A percentile compares a stretch with the other conserved stretches of the same genome.
These are phyloP conservation scores for Phytopythium kandeliae DNA, from an alignment of 352 stramenopile species.

Conservation along the genomic window DNA sequence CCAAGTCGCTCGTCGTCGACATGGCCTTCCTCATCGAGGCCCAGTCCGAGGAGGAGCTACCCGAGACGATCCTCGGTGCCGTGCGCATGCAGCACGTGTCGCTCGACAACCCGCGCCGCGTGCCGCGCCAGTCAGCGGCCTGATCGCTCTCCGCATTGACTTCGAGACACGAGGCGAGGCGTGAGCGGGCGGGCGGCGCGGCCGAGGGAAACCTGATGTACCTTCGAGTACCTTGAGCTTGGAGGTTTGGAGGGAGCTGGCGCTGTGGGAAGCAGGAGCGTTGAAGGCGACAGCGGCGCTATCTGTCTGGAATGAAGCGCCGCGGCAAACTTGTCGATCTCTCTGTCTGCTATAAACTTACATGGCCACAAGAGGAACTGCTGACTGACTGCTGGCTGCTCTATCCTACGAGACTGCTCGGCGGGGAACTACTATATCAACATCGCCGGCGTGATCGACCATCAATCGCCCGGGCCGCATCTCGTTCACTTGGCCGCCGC, in stretches of 20 bases:
- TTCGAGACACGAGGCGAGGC: neutral
- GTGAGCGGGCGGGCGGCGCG: no score
- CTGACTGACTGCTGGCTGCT: neutral
- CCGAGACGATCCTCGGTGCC: constrained; percentile 71
- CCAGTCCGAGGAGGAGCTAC: constrained; percentile 83
- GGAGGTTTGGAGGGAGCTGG: no score
- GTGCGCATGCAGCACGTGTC: constrained; percentile 82
- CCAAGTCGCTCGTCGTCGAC: constrained; percentile 86
- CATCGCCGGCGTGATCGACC: neutral
- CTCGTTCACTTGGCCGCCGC: constrained; percentile 4
- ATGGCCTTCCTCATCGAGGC: constrained; percentile 87
- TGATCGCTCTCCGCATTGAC: neutral
- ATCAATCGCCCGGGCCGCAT: neutral
- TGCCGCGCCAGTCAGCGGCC: constrained; percentile 24
- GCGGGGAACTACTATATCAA: neutral
- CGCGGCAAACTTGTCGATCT: neutral
- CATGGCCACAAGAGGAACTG: constrained; percentile 1
- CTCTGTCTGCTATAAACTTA: constrained; percentile 2
- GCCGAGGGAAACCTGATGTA: no score
- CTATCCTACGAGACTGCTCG: neutral
- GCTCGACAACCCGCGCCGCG: constrained; percentile 65
- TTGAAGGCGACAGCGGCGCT: no score
- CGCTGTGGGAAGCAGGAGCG: no score
- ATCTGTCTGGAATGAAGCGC: neutral
- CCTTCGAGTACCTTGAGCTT: no score